Evolutionary conservation across 1,284 basidiomycete genomes (phyloP).

Genomic region (Ganoderma resinaceum): DNA sequence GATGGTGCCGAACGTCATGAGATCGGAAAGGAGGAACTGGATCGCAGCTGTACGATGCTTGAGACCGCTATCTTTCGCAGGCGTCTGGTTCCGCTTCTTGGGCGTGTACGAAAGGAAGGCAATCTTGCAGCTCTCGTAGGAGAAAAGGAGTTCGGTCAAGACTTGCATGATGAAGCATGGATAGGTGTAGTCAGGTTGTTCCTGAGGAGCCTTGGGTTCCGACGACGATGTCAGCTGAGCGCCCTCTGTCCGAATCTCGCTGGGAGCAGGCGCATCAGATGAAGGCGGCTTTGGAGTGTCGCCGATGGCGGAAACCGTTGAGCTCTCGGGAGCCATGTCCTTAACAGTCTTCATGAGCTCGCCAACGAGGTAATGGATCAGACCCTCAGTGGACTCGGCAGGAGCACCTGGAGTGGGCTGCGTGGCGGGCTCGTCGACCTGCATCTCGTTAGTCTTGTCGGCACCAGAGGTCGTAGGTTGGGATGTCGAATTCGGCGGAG

Average conservation of each 20-base stretch:
- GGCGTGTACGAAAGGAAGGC: constrained; percentile 85
- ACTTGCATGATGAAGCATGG: constrained; percentile 91
- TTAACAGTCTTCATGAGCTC: constrained; percentile 76
- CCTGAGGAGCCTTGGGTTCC: constrained; percentile 23
- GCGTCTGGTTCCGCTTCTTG: constrained; percentile 69
- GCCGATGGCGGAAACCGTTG: not conserved
- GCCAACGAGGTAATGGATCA: constrained; percentile 75
- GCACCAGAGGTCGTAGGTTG: constrained; percentile 35
- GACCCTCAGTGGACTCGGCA: constrained; percentile 63
- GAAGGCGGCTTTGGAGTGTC: constrained; percentile 13
- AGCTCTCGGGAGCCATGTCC: constrained; percentile 30
- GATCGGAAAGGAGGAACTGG: constrained; percentile 79
- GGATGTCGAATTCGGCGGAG: constrained; percentile 32
- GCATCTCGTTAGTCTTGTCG: constrained; percentile 59
- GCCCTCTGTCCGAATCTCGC: constrained; percentile 11
- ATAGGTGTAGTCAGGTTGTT: constrained; percentile 62
- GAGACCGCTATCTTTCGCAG: constrained; percentile 62
- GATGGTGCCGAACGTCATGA: constrained; percentile 81
- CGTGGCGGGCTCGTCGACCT: constrained; percentile 57
- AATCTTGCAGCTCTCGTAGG: constrained; percentile 91
- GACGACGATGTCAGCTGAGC: constrained; percentile 3
- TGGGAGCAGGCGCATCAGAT: constrained; percentile 12
- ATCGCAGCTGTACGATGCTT: constrained; percentile 73
- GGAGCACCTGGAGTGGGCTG: constrained; percentile 37
- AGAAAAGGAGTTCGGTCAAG: constrained; percentile 91